Conservation (phyloP, 2,329 filamentous ascomycete genomes). For the Akanthomyces dipterigenus region DNA sequence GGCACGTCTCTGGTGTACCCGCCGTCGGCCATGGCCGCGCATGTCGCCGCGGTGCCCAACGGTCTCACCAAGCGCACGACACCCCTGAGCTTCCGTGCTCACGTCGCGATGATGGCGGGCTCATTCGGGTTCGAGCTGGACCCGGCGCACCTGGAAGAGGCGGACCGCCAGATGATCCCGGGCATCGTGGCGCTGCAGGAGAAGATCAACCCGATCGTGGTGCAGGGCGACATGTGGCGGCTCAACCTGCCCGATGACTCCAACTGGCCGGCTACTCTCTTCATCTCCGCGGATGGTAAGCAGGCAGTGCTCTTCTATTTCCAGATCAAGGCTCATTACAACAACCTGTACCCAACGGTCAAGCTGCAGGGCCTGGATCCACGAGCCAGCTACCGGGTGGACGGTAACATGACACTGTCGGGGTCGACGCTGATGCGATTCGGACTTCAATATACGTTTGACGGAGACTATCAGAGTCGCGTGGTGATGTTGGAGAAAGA, state of each 20-base stretch:
- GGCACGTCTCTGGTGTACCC: constrained; percentile 59
- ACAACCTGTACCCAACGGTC: constrained; percentile 47
- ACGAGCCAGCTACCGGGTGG: constrained; percentile 44
- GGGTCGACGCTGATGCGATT: constrained; percentile 57
- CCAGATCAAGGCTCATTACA: constrained; percentile 46
- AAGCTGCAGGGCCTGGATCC: constrained; percentile 51
- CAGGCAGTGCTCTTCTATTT: constrained; percentile 53
- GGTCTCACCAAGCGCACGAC: constrained; percentile 47
- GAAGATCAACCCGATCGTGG: constrained; percentile 51
- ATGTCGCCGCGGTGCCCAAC: constrained; percentile 56
- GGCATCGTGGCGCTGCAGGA: constrained; percentile 47
- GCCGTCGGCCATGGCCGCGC: constrained; percentile 57
- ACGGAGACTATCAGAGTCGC: constrained; percentile 49
- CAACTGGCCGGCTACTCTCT: constrained; percentile 57
- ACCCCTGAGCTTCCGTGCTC: constrained; percentile 53
- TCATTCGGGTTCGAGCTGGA: constrained; percentile 60
- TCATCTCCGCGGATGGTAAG: constrained; percentile 44
- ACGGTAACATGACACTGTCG: constrained; percentile 45
- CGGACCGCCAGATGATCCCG: constrained; percentile 48
- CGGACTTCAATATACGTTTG: constrained; percentile 48
- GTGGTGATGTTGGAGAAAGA: constrained; percentile 47
- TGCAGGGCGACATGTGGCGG: constrained; percentile 53
- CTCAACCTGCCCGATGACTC: constrained; percentile 50
- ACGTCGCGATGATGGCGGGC: constrained; percentile 63
- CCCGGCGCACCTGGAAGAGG: constrained; percentile 41